phyloP scores from a whole-genome alignment of 129 eudicot species.

The Pulicaria dysenterica region DNA sequence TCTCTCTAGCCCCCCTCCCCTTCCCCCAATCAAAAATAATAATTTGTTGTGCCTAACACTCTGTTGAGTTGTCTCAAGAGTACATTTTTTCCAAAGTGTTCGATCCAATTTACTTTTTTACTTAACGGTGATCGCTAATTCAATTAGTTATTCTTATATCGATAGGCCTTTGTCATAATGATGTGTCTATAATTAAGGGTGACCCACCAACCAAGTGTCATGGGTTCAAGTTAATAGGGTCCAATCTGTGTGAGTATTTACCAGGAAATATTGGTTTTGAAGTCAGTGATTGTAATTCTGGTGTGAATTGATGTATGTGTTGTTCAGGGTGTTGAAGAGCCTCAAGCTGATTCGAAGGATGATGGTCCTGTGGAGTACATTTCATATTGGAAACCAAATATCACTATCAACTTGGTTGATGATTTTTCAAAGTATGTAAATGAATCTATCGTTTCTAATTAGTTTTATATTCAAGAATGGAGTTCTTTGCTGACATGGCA shows the following conservation, averaged over 20 bases:
- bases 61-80: not conserved
- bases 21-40: not conserved
- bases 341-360: conserved; percentile 58
- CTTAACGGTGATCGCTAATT: too few species aligned
- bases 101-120: too few species aligned
- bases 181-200: too few species aligned
- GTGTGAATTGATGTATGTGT: conserved; percentile 18
- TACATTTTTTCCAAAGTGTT: too few species aligned
- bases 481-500: conserved; percentile 17
- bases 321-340: conserved; percentile 61
- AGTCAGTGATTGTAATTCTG: not conserved
- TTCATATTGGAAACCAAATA: conserved; percentile 95
- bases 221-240: too few species aligned
- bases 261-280: not conserved
- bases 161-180: too few species aligned
- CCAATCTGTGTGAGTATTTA: too few species aligned
- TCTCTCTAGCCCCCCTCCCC: too few species aligned
- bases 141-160: too few species aligned
- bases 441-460: not conserved
- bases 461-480: not conserved
- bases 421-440: conserved; percentile 74
- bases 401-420: conserved; percentile 91
- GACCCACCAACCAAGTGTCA: too few species aligned
- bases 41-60: not conserved
- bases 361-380: conserved; percentile 78